Percentiles rank a stretch among this genome's conserved stretches.
Evolutionary conservation across 2,329 filamentous ascomycete species (phyloP).

Genomic region (Colletotrichum tabaci): DNA sequence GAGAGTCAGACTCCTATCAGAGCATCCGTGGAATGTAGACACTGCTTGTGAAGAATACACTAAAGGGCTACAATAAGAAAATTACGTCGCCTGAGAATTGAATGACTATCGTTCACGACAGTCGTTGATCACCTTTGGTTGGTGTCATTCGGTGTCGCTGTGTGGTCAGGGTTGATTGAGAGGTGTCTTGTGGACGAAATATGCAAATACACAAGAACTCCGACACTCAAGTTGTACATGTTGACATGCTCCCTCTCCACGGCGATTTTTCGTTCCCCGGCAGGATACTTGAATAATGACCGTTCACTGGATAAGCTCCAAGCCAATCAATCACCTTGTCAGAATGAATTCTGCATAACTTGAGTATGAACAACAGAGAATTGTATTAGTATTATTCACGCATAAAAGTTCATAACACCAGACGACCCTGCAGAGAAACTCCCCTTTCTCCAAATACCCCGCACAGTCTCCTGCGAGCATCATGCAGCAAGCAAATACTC

Average conservation of each 20-base stretch:
- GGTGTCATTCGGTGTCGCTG: no score
- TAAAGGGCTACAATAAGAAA: neutral
- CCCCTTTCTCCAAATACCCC: no score
- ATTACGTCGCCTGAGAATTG: neutral
- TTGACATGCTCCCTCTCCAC: no score
- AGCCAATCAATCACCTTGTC: constrained; percentile 3
- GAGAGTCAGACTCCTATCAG: neutral
- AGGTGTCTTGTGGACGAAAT: no score
- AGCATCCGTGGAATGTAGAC: constrained; percentile 1
- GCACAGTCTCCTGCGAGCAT: no score
- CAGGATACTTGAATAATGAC: constrained; percentile 6
- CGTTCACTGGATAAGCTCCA: constrained; percentile 1
- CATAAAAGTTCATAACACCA: no score
- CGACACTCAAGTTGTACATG: constrained; percentile 9
- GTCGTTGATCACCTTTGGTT: no score
- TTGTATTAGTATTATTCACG: no score
- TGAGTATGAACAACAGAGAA: constrained; percentile 5
- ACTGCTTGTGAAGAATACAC: neutral
- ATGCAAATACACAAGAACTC: constrained; percentile 5
- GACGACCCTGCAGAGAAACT: no score
- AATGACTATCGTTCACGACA: neutral
- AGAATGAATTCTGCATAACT: no score
- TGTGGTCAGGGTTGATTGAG: no score
- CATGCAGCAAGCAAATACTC: neutral
- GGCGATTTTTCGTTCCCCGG: constrained; percentile 1